Percentiles rank a stretch among this genome's conserved stretches.
Evolutionary conservation across 2,329 filamentous ascomycete species (phyloP).

Genomic region (Cladosporium sp.): DNA sequence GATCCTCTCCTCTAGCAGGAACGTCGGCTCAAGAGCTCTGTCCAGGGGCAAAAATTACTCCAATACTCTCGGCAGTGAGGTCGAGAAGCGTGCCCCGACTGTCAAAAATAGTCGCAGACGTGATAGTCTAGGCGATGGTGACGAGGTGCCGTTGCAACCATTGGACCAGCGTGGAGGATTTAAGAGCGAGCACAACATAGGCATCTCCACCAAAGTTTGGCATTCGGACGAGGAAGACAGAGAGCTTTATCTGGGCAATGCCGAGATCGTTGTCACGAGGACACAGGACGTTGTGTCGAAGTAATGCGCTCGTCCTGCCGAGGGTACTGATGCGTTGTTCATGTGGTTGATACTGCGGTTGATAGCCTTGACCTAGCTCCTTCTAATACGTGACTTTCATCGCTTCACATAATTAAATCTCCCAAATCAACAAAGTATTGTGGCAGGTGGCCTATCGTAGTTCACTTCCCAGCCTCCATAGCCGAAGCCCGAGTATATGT

Average conservation of each 20-base stretch:
- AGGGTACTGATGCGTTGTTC: not conserved
- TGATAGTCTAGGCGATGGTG: not conserved
- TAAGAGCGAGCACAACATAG: not conserved
- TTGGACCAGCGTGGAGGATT: not conserved
- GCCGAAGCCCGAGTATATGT: too few relatives aligned
- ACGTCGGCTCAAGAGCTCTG: not conserved
- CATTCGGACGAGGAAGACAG: not conserved
- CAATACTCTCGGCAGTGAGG: not conserved
- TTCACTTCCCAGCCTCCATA: too few relatives aligned
- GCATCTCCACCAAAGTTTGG: not conserved
- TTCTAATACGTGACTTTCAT: not conserved
- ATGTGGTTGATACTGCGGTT: too few relatives aligned
- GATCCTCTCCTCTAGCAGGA: constrained; percentile 1
- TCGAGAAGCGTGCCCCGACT: not conserved
- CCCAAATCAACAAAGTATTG: too few relatives aligned
- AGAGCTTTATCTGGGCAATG: not conserved
- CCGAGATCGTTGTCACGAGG: not conserved
- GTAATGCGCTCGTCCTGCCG: not conserved
- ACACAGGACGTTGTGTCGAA: not conserved
- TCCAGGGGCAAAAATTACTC: not conserved
- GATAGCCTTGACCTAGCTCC: not conserved
- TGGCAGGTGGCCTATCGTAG: too few relatives aligned
- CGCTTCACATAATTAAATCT: too few relatives aligned
- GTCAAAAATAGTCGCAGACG: not conserved
- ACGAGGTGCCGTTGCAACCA: constrained; percentile 1